phyloP scores from a whole-genome alignment of 495 filamentous ascomycete species.

The Neurospora sp. region DNA sequence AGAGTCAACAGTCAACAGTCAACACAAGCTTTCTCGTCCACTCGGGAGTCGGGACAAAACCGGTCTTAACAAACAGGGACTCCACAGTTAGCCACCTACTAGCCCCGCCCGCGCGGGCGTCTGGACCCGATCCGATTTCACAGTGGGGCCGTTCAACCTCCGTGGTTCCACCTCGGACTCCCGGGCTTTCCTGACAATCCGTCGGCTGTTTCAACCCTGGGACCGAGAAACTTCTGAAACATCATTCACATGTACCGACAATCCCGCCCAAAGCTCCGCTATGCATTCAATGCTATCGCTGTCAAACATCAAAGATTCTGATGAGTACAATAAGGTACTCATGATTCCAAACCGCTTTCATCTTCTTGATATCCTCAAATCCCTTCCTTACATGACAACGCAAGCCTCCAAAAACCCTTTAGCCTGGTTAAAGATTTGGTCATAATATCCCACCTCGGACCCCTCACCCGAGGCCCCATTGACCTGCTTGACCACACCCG shows the following conservation, averaged over 20 bases:
- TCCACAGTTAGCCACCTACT: background rate
- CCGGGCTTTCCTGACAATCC: background rate
- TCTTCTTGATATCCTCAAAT: background rate
- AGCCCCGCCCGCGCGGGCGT: background rate
- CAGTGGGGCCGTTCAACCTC: background rate
- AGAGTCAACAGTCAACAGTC: too few relatives aligned
- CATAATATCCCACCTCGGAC: conserved; percentile 33
- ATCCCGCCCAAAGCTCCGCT: background rate
- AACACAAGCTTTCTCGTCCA: too few relatives aligned
- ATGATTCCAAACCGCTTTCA: background rate
- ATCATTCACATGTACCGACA: background rate
- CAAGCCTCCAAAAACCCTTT: conserved; percentile 28
- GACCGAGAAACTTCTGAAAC: background rate
- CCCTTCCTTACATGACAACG: conserved; percentile 27
- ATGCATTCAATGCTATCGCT: background rate
- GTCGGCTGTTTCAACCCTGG: background rate
- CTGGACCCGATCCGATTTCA: background rate
- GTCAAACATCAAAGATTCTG: background rate
- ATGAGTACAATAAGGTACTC: background rate
- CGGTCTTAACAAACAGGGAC: too few relatives aligned
- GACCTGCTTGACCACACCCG: conserved; percentile 50
- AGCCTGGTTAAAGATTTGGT: conserved; percentile 30
- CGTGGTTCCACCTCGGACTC: background rate
- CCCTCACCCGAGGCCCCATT: conserved; percentile 24
- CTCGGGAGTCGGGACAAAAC: too few relatives aligned